Evolutionary conservation across 2,329 filamentous ascomycete genomes (phyloP).

Genomic region (Lecanicillium sp.): DNA sequence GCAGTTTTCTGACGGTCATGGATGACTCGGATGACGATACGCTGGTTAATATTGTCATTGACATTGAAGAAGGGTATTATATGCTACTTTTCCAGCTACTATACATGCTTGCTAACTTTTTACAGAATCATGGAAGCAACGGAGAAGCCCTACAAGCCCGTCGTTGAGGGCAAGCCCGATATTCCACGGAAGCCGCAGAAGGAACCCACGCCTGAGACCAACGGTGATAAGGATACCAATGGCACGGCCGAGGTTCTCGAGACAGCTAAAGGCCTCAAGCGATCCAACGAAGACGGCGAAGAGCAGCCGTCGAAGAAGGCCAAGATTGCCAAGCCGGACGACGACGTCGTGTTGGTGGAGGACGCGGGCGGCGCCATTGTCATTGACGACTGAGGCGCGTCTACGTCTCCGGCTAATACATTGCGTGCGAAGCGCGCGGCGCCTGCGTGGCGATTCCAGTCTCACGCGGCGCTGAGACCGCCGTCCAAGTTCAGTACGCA

Average conservation of each 20-base stretch:
- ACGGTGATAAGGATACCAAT: slow-evolving; percentile 34
- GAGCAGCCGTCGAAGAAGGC: slow-evolving; percentile 43
- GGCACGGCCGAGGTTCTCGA: slow-evolving; percentile 32
- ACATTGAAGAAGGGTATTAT: slow-evolving; percentile 55
- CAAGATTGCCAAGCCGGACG: slow-evolving; percentile 32
- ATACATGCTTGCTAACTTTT: slow-evolving; percentile 23
- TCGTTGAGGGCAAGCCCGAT: slow-evolving; percentile 36
- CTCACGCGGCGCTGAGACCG: slow-evolving; percentile 64
- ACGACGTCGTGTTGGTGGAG: slow-evolving; percentile 44
- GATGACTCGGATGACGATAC: slow-evolving; percentile 71
- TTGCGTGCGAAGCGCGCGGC: too few relatives aligned
- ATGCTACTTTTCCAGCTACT: background rate
- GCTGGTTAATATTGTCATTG: slow-evolving; percentile 74
- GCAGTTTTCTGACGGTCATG: slow-evolving; percentile 75
- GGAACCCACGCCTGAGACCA: slow-evolving; percentile 29
- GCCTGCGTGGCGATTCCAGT: slow-evolving; percentile 11
- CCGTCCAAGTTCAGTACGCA: slow-evolving; percentile 83
- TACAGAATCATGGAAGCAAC: slow-evolving; percentile 36
- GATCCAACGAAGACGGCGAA: slow-evolving; percentile 37
- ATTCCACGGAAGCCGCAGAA: slow-evolving; percentile 51
- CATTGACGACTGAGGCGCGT: slow-evolving; percentile 56
- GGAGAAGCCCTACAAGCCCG: slow-evolving; percentile 50
- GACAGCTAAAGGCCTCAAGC: slow-evolving; percentile 38
- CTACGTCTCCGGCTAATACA: too few relatives aligned
- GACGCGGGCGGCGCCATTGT: slow-evolving; percentile 57